phyloP scores from a whole-genome alignment of 148 eudicot genomes.

The Rhododendron simsii region DNA sequence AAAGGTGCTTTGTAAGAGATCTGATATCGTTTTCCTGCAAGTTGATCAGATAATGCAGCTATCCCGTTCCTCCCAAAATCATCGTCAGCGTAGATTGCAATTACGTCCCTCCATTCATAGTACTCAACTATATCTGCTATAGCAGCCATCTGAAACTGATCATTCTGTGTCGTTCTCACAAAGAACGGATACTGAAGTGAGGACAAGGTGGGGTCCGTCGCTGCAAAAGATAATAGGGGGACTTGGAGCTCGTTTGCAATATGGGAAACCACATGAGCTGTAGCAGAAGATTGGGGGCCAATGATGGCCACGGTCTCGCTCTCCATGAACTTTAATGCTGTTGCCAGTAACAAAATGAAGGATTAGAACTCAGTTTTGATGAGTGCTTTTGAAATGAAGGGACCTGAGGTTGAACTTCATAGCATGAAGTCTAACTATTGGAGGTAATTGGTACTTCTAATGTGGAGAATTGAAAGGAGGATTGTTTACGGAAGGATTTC shows the following conservation, averaged over 20 bases:
- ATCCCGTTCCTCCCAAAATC: constrained; percentile 69
- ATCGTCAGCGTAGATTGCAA: constrained; percentile 51
- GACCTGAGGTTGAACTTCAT: neutral
- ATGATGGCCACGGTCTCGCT: constrained; percentile 53
- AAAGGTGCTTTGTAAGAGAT: constrained; percentile 48
- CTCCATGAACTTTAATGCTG: constrained; percentile 74
- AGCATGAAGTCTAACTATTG: neutral
- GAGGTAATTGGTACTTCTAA: neutral
- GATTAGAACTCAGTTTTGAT: neutral
- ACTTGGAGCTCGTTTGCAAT: constrained; percentile 58
- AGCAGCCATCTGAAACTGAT: constrained; percentile 63
- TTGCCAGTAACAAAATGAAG: constrained; percentile 6
- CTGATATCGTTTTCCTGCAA: constrained; percentile 30
- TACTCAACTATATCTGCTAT: constrained; percentile 47
- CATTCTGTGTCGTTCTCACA: constrained; percentile 44
- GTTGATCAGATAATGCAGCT: constrained; percentile 39
- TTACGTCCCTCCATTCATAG: constrained; percentile 55
- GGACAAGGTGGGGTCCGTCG: constrained; percentile 55
- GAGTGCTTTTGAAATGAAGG: neutral
- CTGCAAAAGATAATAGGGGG: constrained; percentile 61
- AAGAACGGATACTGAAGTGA: constrained; percentile 53
- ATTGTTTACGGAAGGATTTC: neutral
- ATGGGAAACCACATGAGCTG: constrained; percentile 44
- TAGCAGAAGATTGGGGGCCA: constrained; percentile 63
- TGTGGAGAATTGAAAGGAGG: neutral